Base-by-base conservation (phyloP, 1,284 basidiomycete genomes). In the Puccinia polysora region DNA sequence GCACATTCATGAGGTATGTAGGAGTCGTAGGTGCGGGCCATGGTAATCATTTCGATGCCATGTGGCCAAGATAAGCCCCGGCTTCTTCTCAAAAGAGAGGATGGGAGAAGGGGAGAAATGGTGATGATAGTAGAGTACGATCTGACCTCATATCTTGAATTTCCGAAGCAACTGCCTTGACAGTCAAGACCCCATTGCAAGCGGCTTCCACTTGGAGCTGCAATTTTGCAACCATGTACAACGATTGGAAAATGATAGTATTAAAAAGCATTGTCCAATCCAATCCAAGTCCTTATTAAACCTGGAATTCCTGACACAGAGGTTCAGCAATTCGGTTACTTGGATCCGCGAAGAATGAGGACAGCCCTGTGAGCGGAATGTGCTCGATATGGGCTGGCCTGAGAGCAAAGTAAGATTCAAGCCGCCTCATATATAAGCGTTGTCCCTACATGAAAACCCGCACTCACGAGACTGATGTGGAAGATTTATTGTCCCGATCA, bases 81-180 rank as follows among this genome's bases (percentile, higher is more conserved):
- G n/a, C n/a, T 45, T 10, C 40, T 45, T 10, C 40, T n/a, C 10
- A n/a, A 45, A 45, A n/a, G 40, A 45, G n/a, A 10, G 25, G 8
- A 43, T 43, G 30, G 25, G 32, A 63, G 32, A 20, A 20, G 25
- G 25, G 5, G 8, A 47, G 20, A 2, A 18, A 28, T 63, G 1
- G 30, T 56, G 28, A 32, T 1, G 14, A n/a, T 56, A 28, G 18
- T 56, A 32, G 47, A 25, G 12, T 10, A 10, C n/a, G 10, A 49
- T 1, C 45, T n/a, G 4, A 63, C 59, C 59, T 63, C 40, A 30
- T 45, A 28, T 63, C 59, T 49, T 36, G 59, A 47, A 63, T 63
- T 23, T 63, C 59, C 2, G 59, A 30, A 18, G 43, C 30, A 18
- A 47, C 30, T 10, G 59, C 43, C 14, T 12, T 63, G 25, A 63